Percentiles rank a stretch among this genome's conserved stretches.
Conservation (phyloP, 2,329 filamentous ascomycete genomes). For the Penicillium sp. region DNA sequence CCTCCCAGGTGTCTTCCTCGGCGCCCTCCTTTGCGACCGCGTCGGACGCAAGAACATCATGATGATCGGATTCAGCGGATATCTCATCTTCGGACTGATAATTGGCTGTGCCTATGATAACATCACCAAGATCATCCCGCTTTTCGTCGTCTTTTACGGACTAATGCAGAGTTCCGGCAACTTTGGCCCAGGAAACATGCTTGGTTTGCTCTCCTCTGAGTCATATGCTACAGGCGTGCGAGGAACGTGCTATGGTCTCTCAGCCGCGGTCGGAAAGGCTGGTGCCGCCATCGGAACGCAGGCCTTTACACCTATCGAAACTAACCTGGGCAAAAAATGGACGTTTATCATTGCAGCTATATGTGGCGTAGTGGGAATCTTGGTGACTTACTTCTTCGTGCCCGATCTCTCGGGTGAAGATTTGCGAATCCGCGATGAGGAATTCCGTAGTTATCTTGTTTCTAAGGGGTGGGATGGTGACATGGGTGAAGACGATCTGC, state of each 20-base stretch:
- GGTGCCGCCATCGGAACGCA: conserved; percentile 55
- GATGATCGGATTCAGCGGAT: conserved; percentile 53
- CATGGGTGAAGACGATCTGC: conserved; percentile 45
- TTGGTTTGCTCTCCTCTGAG: conserved; percentile 53
- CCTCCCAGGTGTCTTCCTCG: conserved; percentile 53
- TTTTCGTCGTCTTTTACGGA: conserved; percentile 56
- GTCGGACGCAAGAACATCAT: conserved; percentile 53
- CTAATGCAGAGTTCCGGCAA: conserved; percentile 53
- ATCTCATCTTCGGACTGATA: conserved; percentile 54
- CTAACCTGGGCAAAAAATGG: conserved; percentile 49
- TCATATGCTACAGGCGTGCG: conserved; percentile 54
- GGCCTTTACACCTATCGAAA: conserved; percentile 51
- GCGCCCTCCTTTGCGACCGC: conserved; percentile 49
- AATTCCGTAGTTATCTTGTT: conserved; percentile 47
- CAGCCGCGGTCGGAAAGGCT: conserved; percentile 53
- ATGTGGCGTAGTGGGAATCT: conserved; percentile 48
- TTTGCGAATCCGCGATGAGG: conserved; percentile 44
- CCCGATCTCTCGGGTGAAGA: conserved; percentile 49
- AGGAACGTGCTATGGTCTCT: conserved; percentile 54
- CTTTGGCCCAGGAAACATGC: conserved; percentile 53
- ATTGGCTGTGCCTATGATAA: conserved; percentile 52
- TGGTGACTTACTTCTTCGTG: conserved; percentile 52
- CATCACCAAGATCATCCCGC: conserved; percentile 51
- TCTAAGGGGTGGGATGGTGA: conserved; percentile 49
- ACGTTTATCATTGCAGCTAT: conserved; percentile 56